Base-by-base conservation (phyloP, 2,329 filamentous ascomycete genomes). In the Arthroderma sp. region DNA sequence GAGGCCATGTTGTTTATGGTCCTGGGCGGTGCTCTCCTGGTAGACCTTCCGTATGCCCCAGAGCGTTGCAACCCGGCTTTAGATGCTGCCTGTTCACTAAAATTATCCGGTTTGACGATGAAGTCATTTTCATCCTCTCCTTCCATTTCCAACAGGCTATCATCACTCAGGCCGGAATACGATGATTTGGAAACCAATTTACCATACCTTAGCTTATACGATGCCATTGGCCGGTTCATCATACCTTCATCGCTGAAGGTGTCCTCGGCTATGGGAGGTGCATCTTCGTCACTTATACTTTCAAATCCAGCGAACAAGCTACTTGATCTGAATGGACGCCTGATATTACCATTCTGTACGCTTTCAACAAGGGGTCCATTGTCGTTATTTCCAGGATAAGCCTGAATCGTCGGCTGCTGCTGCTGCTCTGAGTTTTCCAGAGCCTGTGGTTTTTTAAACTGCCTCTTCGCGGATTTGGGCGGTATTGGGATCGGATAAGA, bases 271-370 rank as follows among this genome's bases (percentile, higher is more conserved):
- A 46, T 39, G 31, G 46, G 49, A 6, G 52, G 53, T 5, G 53
- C 51, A 6, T 45, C 47, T 49, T 64, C 63, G 46, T 72, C 71
- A 55, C 78, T 85, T 38, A 70, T 72, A 8, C 77, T 77, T 39
- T 89, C 84, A 52, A 93, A 91, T 0, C 85, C 85, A 30, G 85
- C 83, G 61, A 91, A 91, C n/a, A 93, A 68, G 57, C 84, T 91
- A 62, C 83, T 89, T 40, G 85, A 80, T 45, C 85, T 74, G 56
- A 83, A 80, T 1, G 84, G 83, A 10, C 81, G 75, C 48, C 80
- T 75, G 57, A 83, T 70, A 1, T 78, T 74, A 22, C 15, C 15
- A 2, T 73, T 71, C 43, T 71, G 74, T 9, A 44, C 44, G 32
- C 50, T 46, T 22, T 62, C 67, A 1, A 80, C 78, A 36, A 87